phyloP scores from a whole-genome alignment of 768 basidiomycete species.

The Pisolithus tinctorius region DNA sequence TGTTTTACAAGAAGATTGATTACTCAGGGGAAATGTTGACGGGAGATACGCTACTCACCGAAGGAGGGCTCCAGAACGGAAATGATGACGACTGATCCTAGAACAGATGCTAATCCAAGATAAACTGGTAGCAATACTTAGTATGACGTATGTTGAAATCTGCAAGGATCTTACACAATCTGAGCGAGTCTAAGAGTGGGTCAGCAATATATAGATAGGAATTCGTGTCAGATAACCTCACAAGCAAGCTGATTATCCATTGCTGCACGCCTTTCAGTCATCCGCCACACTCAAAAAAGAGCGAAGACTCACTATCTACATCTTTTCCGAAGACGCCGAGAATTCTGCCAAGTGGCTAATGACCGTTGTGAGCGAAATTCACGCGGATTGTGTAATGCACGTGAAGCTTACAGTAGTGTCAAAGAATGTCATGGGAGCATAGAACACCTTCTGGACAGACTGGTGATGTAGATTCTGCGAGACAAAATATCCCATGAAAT shows the following conservation, averaged over 20 bases:
- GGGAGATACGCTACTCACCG: conserved; percentile 30
- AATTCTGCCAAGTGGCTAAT: conserved; percentile 52
- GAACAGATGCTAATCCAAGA: conserved; percentile 42
- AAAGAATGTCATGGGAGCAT: conserved; percentile 74
- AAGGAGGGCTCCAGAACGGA: conserved; percentile 59
- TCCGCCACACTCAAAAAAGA: neutral
- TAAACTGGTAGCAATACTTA: conserved; percentile 29
- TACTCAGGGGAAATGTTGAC: neutral
- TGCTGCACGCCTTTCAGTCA: conserved; percentile 5
- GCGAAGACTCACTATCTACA: conserved; percentile 44
- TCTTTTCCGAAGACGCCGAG: conserved; percentile 61
- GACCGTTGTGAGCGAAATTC: neutral
- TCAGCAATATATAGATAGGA: neutral
- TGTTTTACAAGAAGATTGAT: conserved; percentile 9
- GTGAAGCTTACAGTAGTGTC: conserved; percentile 49
- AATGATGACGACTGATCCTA: conserved; percentile 50
- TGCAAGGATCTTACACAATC: conserved; percentile 35
- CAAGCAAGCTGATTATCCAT: conserved; percentile 55
- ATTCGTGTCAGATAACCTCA: conserved; percentile 19
- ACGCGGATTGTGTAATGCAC: neutral
- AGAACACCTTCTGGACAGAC: conserved; percentile 51
- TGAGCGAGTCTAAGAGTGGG: conserved; percentile 40
- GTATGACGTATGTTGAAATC: too few relatives aligned
- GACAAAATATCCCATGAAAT: conserved; percentile 50
- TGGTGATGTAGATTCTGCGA: conserved; percentile 57